These are phyloP conservation scores for Fragaria vesca DNA, from an alignment of 306 rosid species.

Conservation along the genomic window DNA sequence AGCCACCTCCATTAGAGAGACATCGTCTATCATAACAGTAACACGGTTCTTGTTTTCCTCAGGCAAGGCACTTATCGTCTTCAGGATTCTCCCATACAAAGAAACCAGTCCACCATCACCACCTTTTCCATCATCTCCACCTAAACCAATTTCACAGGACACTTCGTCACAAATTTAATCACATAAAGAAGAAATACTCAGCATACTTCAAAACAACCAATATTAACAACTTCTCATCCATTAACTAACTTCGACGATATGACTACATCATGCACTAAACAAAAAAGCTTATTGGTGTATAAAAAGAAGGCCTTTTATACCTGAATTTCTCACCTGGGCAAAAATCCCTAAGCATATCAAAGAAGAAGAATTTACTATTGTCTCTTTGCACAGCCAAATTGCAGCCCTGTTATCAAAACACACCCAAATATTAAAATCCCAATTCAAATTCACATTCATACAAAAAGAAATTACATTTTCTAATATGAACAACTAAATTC, in stretches of 20 bases:
- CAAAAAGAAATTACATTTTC: background rate
- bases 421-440: background rate
- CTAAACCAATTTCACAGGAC: slow-evolving; percentile 18
- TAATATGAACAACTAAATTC: background rate
- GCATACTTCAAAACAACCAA: background rate
- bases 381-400: slow-evolving; percentile 83
- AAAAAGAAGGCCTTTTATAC: slow-evolving; percentile 19
- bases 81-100: slow-evolving; percentile 62
- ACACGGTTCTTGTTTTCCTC: slow-evolving; percentile 45
- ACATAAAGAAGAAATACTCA: background rate
- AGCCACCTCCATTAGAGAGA: slow-evolving; percentile 79
- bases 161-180: background rate
- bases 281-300: background rate
- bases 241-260: background rate
- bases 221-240: background rate
- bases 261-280: background rate
- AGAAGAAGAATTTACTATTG: slow-evolving; percentile 54
- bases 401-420: slow-evolving; percentile 61
- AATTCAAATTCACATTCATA: background rate
- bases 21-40: slow-evolving; percentile 73
- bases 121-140: slow-evolving; percentile 37
- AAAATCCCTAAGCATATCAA: slow-evolving; percentile 73
- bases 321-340: slow-evolving; percentile 82
- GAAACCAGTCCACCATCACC: slow-evolving; percentile 50
- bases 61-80: slow-evolving; percentile 41